Evolutionary conservation across 2,329 filamentous ascomycete genomes (phyloP).

Genomic region (Cladosporium sp.): DNA sequence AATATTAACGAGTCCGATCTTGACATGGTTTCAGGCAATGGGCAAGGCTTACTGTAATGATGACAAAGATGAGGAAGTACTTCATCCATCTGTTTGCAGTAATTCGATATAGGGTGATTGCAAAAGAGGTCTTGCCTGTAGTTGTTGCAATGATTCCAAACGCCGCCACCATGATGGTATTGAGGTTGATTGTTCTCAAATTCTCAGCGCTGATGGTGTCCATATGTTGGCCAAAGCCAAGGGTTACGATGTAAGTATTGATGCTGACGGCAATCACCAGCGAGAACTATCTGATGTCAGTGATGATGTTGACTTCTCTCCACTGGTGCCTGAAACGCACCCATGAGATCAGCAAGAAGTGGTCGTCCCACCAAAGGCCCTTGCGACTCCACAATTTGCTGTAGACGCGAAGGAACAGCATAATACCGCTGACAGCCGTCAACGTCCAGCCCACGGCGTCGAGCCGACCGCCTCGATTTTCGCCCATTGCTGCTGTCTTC

Average conservation of each 20-base stretch:
- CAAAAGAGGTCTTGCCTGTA: conserved; percentile 12
- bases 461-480: background rate
- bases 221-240: conserved; percentile 6
- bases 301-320: background rate
- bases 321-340: background rate
- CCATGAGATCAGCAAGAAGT: conserved; percentile 10
- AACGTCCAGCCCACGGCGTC: conserved; percentile 2
- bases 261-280: background rate
- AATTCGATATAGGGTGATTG: conserved; percentile 10
- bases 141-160: conserved; percentile 8
- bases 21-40: background rate
- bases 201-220: conserved; percentile 6
- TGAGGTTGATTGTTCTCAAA: conserved; percentile 2
- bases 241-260: conserved; percentile 6
- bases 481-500: background rate
- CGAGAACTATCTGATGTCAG: background rate
- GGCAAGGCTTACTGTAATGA: conserved; percentile 6
- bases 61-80: conserved; percentile 10
- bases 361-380: conserved; percentile 12
- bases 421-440: background rate
- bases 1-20: background rate
- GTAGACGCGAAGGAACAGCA: conserved; percentile 4
- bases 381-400: conserved; percentile 8
- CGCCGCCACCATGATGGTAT: conserved; percentile 4
- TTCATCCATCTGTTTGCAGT: conserved; percentile 1